These are phyloP conservation scores for Globisporangium alternatum DNA, from an alignment of 352 stramenopile genomes.

Conservation along the genomic window DNA sequence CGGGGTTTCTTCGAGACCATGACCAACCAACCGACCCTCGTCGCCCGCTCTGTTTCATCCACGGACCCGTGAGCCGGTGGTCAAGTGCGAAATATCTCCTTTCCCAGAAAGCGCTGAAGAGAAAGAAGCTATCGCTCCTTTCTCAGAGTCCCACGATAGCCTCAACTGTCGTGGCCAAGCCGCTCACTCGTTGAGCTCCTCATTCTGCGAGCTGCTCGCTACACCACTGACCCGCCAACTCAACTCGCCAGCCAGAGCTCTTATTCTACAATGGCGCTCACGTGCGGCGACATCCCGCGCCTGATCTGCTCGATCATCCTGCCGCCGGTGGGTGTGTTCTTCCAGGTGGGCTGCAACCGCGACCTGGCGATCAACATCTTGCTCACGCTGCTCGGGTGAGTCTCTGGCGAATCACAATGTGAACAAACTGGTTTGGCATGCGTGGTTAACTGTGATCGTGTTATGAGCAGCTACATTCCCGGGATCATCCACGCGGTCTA, in stretches of 20 bases:
- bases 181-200: neutral
- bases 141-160: no score
- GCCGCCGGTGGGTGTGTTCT: constrained; percentile 32
- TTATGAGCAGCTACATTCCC: constrained; percentile 44
- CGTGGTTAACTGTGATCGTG: no score
- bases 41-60: no score
- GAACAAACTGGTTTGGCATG: no score
- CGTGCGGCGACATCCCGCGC: constrained; percentile 59
- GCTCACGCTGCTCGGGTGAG: constrained; percentile 55
- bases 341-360: constrained; percentile 35
- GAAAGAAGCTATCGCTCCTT: no score
- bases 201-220: neutral
- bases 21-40: no score
- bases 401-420: neutral
- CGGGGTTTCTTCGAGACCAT: no score
- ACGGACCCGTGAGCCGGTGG: no score
- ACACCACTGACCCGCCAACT: no score
- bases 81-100: no score
- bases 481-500: constrained; percentile 77
- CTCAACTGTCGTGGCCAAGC: neutral
- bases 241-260: neutral
- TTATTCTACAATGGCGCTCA: constrained; percentile 42
- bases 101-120: no score
- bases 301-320: constrained; percentile 66
- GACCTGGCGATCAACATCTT: constrained; percentile 62